Base-by-base conservation (phyloP, 164 flowering plant species). In the Vitis rupestris region DNA sequence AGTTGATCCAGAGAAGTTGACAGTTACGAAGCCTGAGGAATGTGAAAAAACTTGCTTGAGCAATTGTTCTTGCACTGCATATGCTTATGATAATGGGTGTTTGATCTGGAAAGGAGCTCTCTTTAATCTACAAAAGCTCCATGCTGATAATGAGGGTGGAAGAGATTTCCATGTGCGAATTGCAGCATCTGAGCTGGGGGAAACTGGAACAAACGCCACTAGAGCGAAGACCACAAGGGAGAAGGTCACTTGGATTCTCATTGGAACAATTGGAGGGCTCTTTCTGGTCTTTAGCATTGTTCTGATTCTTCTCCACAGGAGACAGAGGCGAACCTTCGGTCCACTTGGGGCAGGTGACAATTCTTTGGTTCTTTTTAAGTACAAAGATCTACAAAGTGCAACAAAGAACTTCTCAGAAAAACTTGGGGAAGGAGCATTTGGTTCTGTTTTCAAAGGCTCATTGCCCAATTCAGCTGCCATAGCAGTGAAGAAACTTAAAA, bases 401-500 rank as follows among this genome's bases (percentile, higher is more conserved):
- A 85, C 89, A 23, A 84, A 77, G 75, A 82, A 79, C 67, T 85
- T 83, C 67, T 82, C 88, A 0, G 84, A 83, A 16, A 84, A 80
- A 23, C 66, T 86, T 14, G 89, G 88, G 15, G 86, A 81, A 13
- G 89, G 91, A 61, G 86, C 81, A 10, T 85, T 84, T 68, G 89
- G 89, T 17, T 84, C 83, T 64, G 89, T 84, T 30, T 85, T 76
- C 51, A 84, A 79, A 64, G 91, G 89, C 29, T 72, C 77, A 8
- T 64, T 80, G 64, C 78, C 83, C 11, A 77, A 82, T 66, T 75
- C 81, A 11, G 67, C 80, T 14, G 67, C 63, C 15, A 64, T 86
- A 29, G 87, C 89, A 0, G 86, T 82, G 67, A 85, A 86, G 82
- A 77, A 72, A 60, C 87, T 88, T 2, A 84, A 86, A 65, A 74